These are phyloP conservation scores for Fallopia convolvulus DNA, from an alignment of 148 eudicot genomes.

Conservation along the genomic window DNA sequence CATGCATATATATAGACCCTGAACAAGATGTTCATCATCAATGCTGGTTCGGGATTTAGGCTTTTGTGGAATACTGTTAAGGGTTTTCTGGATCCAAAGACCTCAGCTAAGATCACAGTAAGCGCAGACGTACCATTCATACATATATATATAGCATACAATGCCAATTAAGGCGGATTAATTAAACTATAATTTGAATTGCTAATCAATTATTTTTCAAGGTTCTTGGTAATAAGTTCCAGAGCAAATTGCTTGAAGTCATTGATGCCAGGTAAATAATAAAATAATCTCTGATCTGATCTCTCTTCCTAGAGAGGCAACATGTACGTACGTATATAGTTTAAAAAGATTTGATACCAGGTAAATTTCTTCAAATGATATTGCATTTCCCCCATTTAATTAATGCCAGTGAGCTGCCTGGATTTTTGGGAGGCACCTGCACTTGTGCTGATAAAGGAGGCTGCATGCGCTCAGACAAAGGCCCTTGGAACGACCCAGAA, in stretches of 20 bases:
- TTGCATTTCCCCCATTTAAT: background rate
- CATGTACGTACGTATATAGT: background rate
- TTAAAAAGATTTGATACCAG: background rate
- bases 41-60: conserved; percentile 94
- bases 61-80: conserved; percentile 81
- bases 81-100: conserved; percentile 82
- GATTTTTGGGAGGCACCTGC: conserved; percentile 79
- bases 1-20: conserved; percentile 39
- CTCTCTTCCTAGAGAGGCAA: background rate
- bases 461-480: conserved; percentile 84
- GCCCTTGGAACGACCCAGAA: conserved; percentile 89
- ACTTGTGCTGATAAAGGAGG: conserved; percentile 82
- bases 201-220: conserved; percentile 2
- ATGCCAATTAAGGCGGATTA: too few relatives aligned
- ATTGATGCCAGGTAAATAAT: conserved; percentile 63
- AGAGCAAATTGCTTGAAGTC: conserved; percentile 80
- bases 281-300: conserved; percentile 14
- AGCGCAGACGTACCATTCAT: background rate
- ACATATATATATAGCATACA: too few relatives aligned
- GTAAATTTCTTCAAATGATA: background rate
- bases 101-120: conserved; percentile 69
- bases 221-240: conserved; percentile 87
- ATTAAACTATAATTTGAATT: too few relatives aligned
- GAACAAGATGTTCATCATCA: conserved; percentile 91
- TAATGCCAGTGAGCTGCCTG: conserved; percentile 71